Conservation (phyloP, 176 grass and related monocot genomes). For the Eleusine indica region DNA sequence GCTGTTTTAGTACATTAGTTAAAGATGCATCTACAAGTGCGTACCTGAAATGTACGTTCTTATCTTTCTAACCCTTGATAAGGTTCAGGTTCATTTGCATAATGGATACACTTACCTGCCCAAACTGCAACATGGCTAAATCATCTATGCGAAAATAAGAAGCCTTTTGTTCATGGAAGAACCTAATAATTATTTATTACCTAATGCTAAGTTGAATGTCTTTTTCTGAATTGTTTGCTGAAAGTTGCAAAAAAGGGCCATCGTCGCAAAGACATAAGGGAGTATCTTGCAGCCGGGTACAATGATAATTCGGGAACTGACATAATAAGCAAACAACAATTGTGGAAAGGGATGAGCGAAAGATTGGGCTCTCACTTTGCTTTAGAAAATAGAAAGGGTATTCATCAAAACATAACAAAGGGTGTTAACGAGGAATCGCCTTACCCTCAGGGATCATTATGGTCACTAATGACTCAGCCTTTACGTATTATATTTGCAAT, state of each 20-base stretch:
- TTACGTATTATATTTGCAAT: conserved; percentile 32
- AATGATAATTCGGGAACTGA: conserved; percentile 51
- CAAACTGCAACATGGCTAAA: conserved; percentile 26
- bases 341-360: conserved; percentile 28
- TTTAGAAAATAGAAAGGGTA: conserved; percentile 26
- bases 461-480: conserved; percentile 43
- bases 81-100: conserved; percentile 1
- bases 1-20: not conserved
- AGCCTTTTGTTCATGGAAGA: not conserved
- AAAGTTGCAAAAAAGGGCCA: conserved; percentile 22
- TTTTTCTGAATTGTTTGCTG: not conserved
- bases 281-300: conserved; percentile 16
- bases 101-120: conserved; percentile 18
- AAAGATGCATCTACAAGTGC: conserved; percentile 16
- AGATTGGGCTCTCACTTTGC: conserved; percentile 19
- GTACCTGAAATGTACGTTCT: conserved; percentile 26
- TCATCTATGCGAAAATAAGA: conserved; percentile 25
- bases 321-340: conserved; percentile 10
- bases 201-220: not conserved
- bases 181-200: conserved; percentile 11
- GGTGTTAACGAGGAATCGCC: conserved; percentile 38
- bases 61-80: not conserved
- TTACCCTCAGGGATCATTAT: conserved; percentile 48
- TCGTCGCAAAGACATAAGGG: conserved; percentile 22
- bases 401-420: conserved; percentile 37